A percentile compares a stretch with the other conserved stretches of the same genome.
These are phyloP conservation scores for Zarea fungicola DNA, from an alignment of 2,329 filamentous ascomycete genomes.

Conservation along the genomic window DNA sequence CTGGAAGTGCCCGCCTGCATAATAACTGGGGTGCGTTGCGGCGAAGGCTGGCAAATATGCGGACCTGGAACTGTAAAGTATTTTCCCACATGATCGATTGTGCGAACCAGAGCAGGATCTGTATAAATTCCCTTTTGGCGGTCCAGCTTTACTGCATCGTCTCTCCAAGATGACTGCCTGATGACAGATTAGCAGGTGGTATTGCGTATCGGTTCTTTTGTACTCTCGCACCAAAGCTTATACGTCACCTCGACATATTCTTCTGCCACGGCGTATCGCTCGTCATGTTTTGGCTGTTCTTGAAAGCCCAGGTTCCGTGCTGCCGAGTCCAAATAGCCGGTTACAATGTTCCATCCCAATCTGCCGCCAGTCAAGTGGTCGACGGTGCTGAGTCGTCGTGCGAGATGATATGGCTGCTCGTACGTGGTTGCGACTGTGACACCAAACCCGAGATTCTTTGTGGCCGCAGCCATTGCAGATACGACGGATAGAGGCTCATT, in stretches of 20 bases:
- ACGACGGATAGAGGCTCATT: constrained; percentile 59
- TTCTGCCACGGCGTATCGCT: constrained; percentile 54
- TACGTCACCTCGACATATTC: constrained; percentile 55
- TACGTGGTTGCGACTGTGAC: constrained; percentile 65
- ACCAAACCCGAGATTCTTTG: constrained; percentile 62
- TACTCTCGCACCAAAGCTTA: constrained; percentile 51
- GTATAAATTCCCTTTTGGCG: constrained; percentile 45
- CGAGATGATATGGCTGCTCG: constrained; percentile 63
- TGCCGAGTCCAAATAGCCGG: constrained; percentile 62
- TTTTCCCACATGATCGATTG: constrained; percentile 58
- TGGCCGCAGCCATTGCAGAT: constrained; percentile 63
- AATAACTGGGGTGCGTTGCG: constrained; percentile 59
- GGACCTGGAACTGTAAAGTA: constrained; percentile 55
- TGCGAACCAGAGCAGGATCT: constrained; percentile 43
- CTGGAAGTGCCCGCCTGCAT: constrained; percentile 60
- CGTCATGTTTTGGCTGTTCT: constrained; percentile 44
- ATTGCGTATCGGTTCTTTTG: not conserved
- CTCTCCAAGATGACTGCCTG: constrained; percentile 49
- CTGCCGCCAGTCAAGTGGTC: constrained; percentile 63
- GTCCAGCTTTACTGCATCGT: constrained; percentile 55
- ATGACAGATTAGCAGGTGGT: not conserved
- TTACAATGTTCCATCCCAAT: constrained; percentile 51
- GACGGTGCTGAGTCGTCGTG: constrained; percentile 58
- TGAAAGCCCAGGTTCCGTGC: constrained; percentile 56
- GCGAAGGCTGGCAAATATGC: constrained; percentile 56